Base-by-base conservation (phyloP, 306 rosid species). In the Citrullus colocynthis region DNA sequence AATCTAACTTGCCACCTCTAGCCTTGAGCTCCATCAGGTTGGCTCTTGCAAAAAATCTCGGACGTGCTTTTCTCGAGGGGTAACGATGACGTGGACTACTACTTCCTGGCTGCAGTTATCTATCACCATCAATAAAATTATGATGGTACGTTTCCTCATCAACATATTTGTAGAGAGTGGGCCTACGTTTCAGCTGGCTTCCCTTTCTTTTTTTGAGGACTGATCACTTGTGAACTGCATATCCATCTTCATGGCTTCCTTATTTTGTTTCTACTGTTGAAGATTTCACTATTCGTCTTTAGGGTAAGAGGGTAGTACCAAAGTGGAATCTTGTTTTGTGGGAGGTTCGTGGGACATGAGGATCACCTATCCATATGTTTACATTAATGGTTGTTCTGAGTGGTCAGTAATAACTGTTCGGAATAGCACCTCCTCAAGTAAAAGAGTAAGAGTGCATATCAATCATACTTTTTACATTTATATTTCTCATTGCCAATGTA, bases 41-140 rank as follows among this genome's bases (percentile, higher is more conserved):
- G 41, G 97, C 97, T 77, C 96, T 90, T 34, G 97, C 97, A 9
- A 84, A 90, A 58, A 90, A 89, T 82, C 97, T 95, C 30, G 97
- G 97, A 72, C 97, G 91, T 48, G 97, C 96, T 39, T 88, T 91
- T 76, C 88, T 92, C 75, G 92, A 88, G 78, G 97, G 91, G 85
- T 85, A 78, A 81, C 13, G 45, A 15, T 16, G 57, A 48, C 4
- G 5, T 48, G 0, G 9, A 24, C 39, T 21, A 42, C 37, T 5
- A 1, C 57, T 52, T 52, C 57, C 57, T 21, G 75, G 56, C 37
- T 42, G 75, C 20, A 6, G 37, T 13, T 69, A 69, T 69, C 56
- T 13, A 55, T 44, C 39, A 17, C 44, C 77, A 72, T 72, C 16
- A 7, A 16, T 14, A 28, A 49, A 72, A 24, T 24, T 71, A 44